Evolutionary conservation across 139 green algal genomes (phyloP), one percentile per base, ranked within the genome.

Genomic region (Coelastrella sp.): DNA sequence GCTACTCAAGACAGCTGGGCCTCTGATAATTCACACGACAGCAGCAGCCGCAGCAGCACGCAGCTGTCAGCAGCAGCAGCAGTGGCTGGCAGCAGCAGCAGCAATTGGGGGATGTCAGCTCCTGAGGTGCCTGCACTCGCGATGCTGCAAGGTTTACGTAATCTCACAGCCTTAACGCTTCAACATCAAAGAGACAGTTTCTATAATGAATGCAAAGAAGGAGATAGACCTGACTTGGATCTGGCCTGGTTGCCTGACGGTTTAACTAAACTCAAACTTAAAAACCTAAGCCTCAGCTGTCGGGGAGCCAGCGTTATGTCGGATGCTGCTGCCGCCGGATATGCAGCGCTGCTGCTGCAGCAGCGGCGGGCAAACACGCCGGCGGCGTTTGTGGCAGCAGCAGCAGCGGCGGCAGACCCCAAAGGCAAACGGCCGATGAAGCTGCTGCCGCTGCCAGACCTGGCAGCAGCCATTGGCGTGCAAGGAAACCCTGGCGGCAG

Each of bases 301-400:
- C 7, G 58, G 9, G 27, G 84, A 49, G 25, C 70, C 10, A 66
- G 49, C 9, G 20, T 6, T 17, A 68, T 88, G 19, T 20, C 22
- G n/a, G 84, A 80, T 57, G 8, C 19, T 24, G 66, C 84, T 59
- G 84, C 49, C 5, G 68, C 84, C 10, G 84, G 68, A 4, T 88
- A 72, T n/a, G 68, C 68, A n/a, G 84, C 17, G 49, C 84, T 88
- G 68, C 84, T 88, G 68, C 84, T 88, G 84, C 84, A 88, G 68
- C 7, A 75, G 84, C 84, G 84, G 66, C 68, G 68, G 10, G 22
- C 22, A 8, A 88, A 88, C 68, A 88, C 84, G 68, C 84, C 84
- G 8, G 68, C 56, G 7, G 61, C 84, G 0, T 88, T 73, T 22
- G 8, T 20, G 58, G 58, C 58, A 22, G 84, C 84, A 10, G 66